A percentile compares a stretch with the other conserved stretches of the same genome.
Conservation (phyloP, 805 yeast species). For the Wickerhamiella siamensis region DNA sequence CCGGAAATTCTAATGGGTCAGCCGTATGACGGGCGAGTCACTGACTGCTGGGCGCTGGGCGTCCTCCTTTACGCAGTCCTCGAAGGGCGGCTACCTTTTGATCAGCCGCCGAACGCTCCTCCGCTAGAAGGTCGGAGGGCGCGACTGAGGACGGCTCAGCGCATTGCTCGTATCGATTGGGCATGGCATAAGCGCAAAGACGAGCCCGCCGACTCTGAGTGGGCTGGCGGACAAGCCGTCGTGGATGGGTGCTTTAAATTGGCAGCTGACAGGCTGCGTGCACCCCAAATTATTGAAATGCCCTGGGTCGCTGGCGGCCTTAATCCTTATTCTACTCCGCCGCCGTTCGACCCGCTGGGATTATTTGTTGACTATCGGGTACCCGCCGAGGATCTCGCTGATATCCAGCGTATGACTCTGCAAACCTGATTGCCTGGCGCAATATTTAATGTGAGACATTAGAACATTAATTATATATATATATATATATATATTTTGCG, state of each 20-base stretch:
- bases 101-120: conserved; percentile 42
- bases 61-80: conserved; percentile 73
- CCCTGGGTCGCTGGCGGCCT: conserved; percentile 26
- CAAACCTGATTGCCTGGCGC: not conserved
- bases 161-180: conserved; percentile 92
- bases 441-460: too few species aligned
- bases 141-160: conserved; percentile 54
- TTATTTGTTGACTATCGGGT: conserved; percentile 1
- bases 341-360: not conserved
- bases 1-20: conserved; percentile 88
- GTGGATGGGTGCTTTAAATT: conserved; percentile 38
- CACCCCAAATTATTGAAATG: conserved; percentile 24
- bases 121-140: conserved; percentile 23
- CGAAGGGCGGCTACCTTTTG: conserved; percentile 86
- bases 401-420: not conserved
- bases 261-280: conserved; percentile 32
- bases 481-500: not conserved
- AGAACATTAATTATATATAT: too few species aligned
- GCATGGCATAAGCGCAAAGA: conserved; percentile 48
- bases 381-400: not conserved
- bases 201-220: conserved; percentile 23
- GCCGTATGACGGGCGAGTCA: conserved; percentile 78
- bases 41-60: conserved; percentile 93
- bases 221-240: conserved; percentile 35
- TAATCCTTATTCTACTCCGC: not conserved